phyloP scores from a whole-genome alignment of 306 rosid species.

The Vigna hirtella region DNA sequence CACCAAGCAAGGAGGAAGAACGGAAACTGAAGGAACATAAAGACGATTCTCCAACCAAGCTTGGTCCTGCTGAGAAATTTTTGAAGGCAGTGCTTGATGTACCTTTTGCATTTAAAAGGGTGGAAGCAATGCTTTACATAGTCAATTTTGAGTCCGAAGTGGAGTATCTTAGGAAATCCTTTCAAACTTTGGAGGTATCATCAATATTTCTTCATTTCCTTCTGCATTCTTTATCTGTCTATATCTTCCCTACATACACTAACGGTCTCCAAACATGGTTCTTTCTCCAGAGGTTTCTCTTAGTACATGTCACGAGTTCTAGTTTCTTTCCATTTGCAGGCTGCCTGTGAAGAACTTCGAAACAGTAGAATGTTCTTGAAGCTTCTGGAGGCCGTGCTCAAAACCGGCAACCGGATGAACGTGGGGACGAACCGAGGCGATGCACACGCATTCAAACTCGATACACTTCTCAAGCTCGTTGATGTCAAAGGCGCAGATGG shows the following conservation, averaged over 20 bases:
- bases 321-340: constrained; percentile 49
- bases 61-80: constrained; percentile 93
- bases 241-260: neutral
- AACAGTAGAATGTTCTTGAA: constrained; percentile 94
- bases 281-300: neutral
- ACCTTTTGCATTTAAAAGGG: constrained; percentile 92
- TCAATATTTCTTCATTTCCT: neutral
- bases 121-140: constrained; percentile 92
- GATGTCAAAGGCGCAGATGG: constrained; percentile 95
- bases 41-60: constrained; percentile 83
- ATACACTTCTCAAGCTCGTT: constrained; percentile 94
- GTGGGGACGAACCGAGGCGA: constrained; percentile 98
- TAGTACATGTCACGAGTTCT: neutral
- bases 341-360: constrained; percentile 90
- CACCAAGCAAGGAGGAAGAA: constrained; percentile 97
- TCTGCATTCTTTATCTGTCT: neutral
- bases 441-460: constrained; percentile 97
- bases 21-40: constrained; percentile 80
- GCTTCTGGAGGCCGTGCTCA: constrained; percentile 94
- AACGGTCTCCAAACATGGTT: neutral
- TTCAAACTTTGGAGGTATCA: constrained; percentile 81
- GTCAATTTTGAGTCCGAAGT: constrained; percentile 91
- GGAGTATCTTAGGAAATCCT: constrained; percentile 81
- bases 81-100: constrained; percentile 90
- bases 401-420: constrained; percentile 97